Evolutionary conservation across 164 flowering plant species (phyloP).

Genomic region (Kalanchoe fedtschenkoi): DNA sequence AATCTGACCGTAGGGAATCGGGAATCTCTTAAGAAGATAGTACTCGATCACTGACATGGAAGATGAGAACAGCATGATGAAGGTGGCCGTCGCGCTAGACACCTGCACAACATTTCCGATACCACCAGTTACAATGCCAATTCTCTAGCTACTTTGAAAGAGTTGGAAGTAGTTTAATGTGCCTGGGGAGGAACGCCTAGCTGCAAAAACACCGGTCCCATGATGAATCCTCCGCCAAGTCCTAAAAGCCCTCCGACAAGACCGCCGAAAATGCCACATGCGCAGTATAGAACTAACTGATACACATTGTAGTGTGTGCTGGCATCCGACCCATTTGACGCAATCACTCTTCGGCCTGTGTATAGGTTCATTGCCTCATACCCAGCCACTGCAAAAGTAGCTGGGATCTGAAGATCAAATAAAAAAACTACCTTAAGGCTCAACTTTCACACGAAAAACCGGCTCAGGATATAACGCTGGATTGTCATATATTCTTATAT

Average conservation of each 20-base stretch:
- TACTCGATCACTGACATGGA: conserved; percentile 2
- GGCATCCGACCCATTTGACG: conserved; percentile 37
- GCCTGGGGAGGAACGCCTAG: conserved; percentile 55
- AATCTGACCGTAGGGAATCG: not conserved
- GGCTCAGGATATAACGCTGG: not conserved
- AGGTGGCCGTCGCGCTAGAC: not conserved
- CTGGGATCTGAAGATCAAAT: conserved; percentile 49
- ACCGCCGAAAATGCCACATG: conserved; percentile 33
- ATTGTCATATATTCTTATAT: not conserved
- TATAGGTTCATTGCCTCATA: conserved; percentile 36
- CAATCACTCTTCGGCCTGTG: conserved; percentile 33
- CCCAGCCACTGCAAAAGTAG: conserved; percentile 23
- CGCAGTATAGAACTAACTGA: conserved; percentile 31
- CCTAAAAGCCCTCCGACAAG: conserved; percentile 52
- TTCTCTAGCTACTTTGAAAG: not conserved
- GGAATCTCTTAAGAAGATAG: not conserved
- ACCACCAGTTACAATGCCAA: not conserved
- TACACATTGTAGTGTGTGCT: conserved; percentile 23
- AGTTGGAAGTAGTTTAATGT: not conserved
- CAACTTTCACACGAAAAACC: too few relatives aligned
- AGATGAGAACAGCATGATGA: not conserved
- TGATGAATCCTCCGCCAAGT: conserved; percentile 52
- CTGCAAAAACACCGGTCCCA: conserved; percentile 48
- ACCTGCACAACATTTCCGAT: not conserved
- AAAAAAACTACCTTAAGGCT: too few relatives aligned